Evolutionary conservation across 176 grass and related monocot species (phyloP).

Genomic region (Avena insularis): DNA sequence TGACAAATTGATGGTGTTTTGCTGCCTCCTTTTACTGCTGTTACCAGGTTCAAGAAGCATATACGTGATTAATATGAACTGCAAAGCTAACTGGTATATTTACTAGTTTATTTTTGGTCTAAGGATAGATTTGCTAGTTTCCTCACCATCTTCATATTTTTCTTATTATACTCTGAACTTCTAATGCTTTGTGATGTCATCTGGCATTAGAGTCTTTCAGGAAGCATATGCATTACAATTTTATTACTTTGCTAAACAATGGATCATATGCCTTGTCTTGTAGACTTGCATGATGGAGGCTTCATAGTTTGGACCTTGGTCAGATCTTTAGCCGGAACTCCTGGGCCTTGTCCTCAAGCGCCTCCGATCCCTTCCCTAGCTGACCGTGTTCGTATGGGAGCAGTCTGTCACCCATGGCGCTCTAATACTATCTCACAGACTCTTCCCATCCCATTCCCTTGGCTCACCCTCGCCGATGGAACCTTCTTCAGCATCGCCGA

Average conservation of each 20-base stretch:
- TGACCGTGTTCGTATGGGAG: conserved; percentile 9
- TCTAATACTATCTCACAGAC: not conserved
- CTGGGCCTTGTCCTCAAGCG: conserved; percentile 4
- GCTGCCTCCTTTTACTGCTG: not conserved
- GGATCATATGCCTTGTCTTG: not conserved
- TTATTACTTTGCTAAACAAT: not conserved
- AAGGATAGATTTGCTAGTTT: not conserved
- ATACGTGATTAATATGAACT: not conserved
- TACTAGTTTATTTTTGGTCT: not conserved
- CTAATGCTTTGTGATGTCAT: not conserved
- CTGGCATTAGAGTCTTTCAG: not conserved
- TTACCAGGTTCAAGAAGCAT: not conserved
- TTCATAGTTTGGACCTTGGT: not conserved
- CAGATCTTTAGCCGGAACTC: not conserved
- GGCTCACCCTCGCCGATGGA: conserved; percentile 18
- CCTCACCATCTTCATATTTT: not conserved
- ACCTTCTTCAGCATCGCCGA: conserved; percentile 17
- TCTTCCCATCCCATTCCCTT: not conserved
- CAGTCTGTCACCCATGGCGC: conserved; percentile 18
- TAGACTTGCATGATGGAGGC: conserved; percentile 14
- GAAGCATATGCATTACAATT: not conserved
- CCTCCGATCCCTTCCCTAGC: not conserved
- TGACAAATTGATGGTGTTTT: not conserved
- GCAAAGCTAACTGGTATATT: not conserved
- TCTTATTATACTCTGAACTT: not conserved